Evolutionary conservation across 352 stramenopile genomes (phyloP), one percentile per base, ranked within the genome.

Genomic region (Pythium graminicola): DNA sequence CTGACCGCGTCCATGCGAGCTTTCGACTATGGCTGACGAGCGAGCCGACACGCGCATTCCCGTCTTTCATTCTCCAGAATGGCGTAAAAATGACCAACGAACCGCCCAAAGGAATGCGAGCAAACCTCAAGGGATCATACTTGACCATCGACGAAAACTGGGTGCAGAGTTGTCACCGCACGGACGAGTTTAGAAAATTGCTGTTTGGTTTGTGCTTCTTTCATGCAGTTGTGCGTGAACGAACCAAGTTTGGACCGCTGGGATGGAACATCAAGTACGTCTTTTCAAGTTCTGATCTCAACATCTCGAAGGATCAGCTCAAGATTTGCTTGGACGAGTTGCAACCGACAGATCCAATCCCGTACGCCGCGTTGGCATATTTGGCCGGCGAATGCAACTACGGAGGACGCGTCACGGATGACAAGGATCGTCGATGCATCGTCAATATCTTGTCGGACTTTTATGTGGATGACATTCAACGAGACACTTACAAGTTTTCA

Each of bases 51-150:
- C 70, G 74, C 0, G 74, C 90, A 10, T 98, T 98, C 60, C 94
- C 94, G 33, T 93, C 91, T 1, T 97, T 88, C 44, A 95, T 98
- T 29, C 72, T 98, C 11, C 91, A 95, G 42, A 91, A 95, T 41
- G 85, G 86, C 13, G 81, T 96, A 46, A 98, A 98, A 69, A 97
- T 98, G 83, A 98, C 93, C 17, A 97, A 97, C 42, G 94, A 98
- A 45, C 92, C 94, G 6, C 90, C 94, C 0, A 96, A 96, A 44
- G 93, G 94, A 7, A 93, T 98, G 82, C 76, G 92, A 16, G 89
- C 89, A 8, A 98, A 97, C 64, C 56, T 98, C 9, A 91, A 96
- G 45, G 89, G 86, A 5, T 93, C 84, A n/a, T 98, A 93, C 57
- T 45, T 88, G 43, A 93, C 77, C 1, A 82, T 93, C 38, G 77